Evolutionary conservation across 176 grass and related monocot genomes (phyloP).

Genomic region (Juncus inflexus): DNA sequence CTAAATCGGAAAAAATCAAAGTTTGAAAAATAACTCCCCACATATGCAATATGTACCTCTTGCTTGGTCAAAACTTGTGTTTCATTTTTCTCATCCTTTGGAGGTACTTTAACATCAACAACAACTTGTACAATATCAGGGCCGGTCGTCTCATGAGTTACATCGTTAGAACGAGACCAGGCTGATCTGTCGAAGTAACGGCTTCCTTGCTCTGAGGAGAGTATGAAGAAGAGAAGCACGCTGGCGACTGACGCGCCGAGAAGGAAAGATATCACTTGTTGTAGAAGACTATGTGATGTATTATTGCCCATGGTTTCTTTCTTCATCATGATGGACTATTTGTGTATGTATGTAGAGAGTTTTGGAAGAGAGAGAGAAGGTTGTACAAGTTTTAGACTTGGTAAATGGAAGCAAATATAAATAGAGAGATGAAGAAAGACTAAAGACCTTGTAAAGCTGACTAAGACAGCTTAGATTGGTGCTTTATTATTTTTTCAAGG

Average conservation of each 20-base stretch:
- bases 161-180: slow-evolving; percentile 6
- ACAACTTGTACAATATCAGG: not conserved
- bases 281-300: slow-evolving; percentile 30
- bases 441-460: too few relatives aligned
- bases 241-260: slow-evolving; percentile 50
- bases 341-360: not conserved
- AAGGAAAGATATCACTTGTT: slow-evolving; percentile 56
- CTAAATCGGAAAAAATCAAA: too few relatives aligned
- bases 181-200: slow-evolving; percentile 6
- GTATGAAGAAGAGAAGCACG: slow-evolving; percentile 51
- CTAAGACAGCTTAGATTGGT: too few relatives aligned
- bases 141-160: not conserved
- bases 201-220: slow-evolving; percentile 13
- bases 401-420: too few relatives aligned
- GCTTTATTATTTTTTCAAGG: too few relatives aligned
- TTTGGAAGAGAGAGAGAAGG: slow-evolving; percentile 25
- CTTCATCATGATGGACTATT: too few relatives aligned
- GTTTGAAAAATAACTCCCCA: too few relatives aligned
- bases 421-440: too few relatives aligned
- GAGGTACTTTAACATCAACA: not conserved
- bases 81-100: not conserved
- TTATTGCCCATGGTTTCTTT: slow-evolving; percentile 26
- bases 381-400: too few relatives aligned
- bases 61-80: not conserved
- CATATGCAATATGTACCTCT: too few relatives aligned